These are phyloP conservation scores for Simmondsia chinensis DNA, from an alignment of 148 eudicot species.

Conservation along the genomic window DNA sequence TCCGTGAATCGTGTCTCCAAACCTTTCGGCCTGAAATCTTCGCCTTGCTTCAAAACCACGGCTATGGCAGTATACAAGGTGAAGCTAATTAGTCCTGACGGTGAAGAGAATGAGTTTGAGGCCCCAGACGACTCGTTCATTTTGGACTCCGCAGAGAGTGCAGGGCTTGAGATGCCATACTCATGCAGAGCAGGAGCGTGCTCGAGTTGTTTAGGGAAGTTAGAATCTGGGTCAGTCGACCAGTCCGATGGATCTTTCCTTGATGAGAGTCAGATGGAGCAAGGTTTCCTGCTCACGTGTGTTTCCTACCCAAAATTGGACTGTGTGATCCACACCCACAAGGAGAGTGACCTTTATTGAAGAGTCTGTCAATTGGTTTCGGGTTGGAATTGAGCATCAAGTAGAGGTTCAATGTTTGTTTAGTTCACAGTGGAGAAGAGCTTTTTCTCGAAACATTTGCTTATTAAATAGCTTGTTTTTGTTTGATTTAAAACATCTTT, in stretches of 20 bases:
- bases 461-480: too few species aligned
- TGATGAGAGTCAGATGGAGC: constrained; percentile 51
- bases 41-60: constrained; percentile 16
- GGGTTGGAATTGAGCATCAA: too few species aligned
- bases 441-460: too few species aligned
- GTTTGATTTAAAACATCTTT: too few species aligned
- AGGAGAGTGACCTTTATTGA: constrained; percentile 65
- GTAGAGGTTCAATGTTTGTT: too few species aligned
- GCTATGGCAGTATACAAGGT: constrained; percentile 71
- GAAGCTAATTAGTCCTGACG: constrained; percentile 52
- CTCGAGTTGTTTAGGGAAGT: constrained; percentile 74
- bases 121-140: constrained; percentile 69
- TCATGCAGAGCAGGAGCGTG: constrained; percentile 94
- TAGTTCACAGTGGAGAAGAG: too few species aligned
- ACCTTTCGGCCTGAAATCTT: constrained; percentile 35
- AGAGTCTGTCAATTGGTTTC: too few species aligned
- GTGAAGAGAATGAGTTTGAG: constrained; percentile 53
- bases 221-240: constrained; percentile 51
- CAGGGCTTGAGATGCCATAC: constrained; percentile 75
- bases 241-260: constrained; percentile 90
- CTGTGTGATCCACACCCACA: constrained; percentile 75
- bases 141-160: constrained; percentile 69
- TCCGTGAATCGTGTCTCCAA: constrained; percentile 29
- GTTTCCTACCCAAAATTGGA: constrained; percentile 60
- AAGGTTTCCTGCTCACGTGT: constrained; percentile 70